Base-by-base conservation (phyloP, 306 rosid species). In the Acacia confusa region DNA sequence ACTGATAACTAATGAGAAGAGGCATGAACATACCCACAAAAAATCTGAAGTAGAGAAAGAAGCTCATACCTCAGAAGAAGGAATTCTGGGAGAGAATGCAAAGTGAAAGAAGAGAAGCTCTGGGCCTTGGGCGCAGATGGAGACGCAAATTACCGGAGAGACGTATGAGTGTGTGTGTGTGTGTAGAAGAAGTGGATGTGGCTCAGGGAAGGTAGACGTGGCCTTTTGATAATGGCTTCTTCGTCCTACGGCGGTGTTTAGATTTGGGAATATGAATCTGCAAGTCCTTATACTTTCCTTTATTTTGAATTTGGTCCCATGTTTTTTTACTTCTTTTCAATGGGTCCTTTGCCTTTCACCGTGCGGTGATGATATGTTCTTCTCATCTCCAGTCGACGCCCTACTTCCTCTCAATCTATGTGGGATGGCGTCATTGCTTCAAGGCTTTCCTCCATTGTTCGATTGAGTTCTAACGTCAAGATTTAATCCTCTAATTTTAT, bases 151-250 rank as follows among this genome's bases (percentile, higher is more conserved):
- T 36, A 60, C 13, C 11, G 36, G 17, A 32, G 22, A 17, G n/a
- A 32, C 55, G 52, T 55, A 41, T 63, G 69, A n/a, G n/a, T n/a
- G n/a, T 7, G 22, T 13, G 69, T 10, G 79, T 82, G 82, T 71
- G 40, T 87, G 30, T 65, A 81, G 70, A 84, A 63, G 84, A 78
- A 80, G 76, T 72, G 89, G 93, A 87, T 95, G 89, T 92, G 98
- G 97, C 79, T 86, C 41, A 4, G 7, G 82, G 76, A 78, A 71
- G 34, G 28, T 57, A 12, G 80, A 92, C 99, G 99, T 93, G 99
- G 72, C 92, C 66, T 27, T 15, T 50, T 77, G n/a, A 28, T 71
- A 79, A 65, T 78, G 94, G 87, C 40, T 76, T 40, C 24, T 40
- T 74, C 41, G 30, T 67, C 79, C 43, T 64, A 69, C 72, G 61